Percentiles rank a stretch among this genome's conserved stretches.
Conservation (phyloP, 305 asterid species). For the Fraxinus sp. region DNA sequence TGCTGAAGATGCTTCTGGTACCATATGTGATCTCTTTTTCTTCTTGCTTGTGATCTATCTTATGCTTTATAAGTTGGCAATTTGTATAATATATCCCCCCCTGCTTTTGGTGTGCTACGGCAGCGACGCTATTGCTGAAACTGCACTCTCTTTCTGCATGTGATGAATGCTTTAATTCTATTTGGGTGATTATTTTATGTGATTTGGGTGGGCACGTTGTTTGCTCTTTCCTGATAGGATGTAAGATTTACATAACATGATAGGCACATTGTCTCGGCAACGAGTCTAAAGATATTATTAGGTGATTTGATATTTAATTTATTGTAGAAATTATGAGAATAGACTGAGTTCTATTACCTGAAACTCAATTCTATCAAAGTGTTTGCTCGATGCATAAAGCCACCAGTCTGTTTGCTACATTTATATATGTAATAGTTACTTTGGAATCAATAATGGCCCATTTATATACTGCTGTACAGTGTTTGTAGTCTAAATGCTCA, state of each 20-base stretch:
- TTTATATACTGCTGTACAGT: neutral
- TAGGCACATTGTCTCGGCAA: too few relatives aligned
- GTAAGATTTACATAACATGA: too few relatives aligned
- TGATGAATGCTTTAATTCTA: conserved; percentile 7
- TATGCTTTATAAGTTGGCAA: conserved; percentile 4
- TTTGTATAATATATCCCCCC: neutral
- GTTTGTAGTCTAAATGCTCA: neutral
- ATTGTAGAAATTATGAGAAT: neutral
- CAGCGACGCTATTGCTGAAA: neutral
- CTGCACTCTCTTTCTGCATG: neutral
- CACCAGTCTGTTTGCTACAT: neutral
- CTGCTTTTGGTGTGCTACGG: neutral
- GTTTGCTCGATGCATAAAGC: conserved; percentile 1
- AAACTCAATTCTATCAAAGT: conserved; percentile 7
- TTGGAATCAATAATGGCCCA: neutral
- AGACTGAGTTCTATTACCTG: neutral
- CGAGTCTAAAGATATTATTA: too few relatives aligned
- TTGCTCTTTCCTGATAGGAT: neutral
- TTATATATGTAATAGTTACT: neutral
- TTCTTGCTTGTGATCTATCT: neutral
- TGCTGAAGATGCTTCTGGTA: conserved; percentile 98
- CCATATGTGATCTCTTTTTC: conserved; percentile 9
- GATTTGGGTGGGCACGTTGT: neutral
- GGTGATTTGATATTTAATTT: too few relatives aligned
- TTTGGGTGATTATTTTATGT: conserved; percentile 7